phyloP scores from a whole-genome alignment of 116 monocot species.

The Phalaenopsis hybrid region DNA sequence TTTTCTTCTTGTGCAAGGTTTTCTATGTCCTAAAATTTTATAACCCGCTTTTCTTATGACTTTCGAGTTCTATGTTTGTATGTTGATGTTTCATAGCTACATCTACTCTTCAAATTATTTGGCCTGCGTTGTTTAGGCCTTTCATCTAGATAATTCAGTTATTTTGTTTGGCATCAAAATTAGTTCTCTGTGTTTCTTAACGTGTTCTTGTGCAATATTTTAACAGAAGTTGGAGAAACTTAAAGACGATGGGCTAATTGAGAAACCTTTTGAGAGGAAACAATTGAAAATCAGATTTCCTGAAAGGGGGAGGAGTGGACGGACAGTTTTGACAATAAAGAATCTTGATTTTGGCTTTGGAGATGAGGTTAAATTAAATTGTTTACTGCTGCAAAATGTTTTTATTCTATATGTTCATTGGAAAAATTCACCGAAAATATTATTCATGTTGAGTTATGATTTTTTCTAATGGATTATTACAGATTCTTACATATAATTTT shows the following conservation, averaged over 20 bases:
- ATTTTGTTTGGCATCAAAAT: not conserved
- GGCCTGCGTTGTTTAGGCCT: not conserved
- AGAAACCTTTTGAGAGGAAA: constrained; percentile 93
- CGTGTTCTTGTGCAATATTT: constrained; percentile 6
- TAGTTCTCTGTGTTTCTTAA: constrained; percentile 7
- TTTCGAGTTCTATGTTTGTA: not conserved
- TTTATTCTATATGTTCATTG: not conserved
- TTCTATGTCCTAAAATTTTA: not conserved
- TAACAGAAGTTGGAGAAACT: constrained; percentile 92
- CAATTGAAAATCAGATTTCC: constrained; percentile 91
- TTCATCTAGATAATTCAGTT: not conserved
- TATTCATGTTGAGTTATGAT: not conserved
- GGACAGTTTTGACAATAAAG: constrained; percentile 61
- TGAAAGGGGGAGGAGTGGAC: constrained; percentile 85
- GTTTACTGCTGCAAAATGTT: not conserved
- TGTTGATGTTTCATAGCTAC: not conserved
- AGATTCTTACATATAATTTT: not conserved
- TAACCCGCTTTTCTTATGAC: not conserved
- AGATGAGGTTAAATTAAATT: constrained; percentile 52
- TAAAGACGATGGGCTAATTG: constrained; percentile 68
- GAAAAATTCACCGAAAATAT: not conserved
- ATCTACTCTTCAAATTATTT: not conserved
- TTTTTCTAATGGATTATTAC: constrained; percentile 1
- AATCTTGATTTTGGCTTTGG: constrained; percentile 83
- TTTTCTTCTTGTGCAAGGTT: not conserved